Evolutionary conservation across 768 basidiomycete genomes (phyloP), one percentile per base, ranked within the genome.

Genomic region (Rhodosporidiobolus sp.): DNA sequence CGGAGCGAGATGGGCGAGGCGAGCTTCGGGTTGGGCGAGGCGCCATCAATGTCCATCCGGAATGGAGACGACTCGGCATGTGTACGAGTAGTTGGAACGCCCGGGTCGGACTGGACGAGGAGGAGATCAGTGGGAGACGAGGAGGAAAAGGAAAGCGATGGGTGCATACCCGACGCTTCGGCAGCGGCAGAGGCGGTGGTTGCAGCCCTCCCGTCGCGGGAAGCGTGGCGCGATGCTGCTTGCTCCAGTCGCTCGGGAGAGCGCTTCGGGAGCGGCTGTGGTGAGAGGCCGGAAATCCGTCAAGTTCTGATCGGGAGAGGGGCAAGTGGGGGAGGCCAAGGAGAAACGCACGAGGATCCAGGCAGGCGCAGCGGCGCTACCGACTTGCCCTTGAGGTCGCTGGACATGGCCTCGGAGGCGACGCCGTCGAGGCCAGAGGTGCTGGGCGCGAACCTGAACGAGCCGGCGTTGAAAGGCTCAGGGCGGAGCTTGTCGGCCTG

Each of bases 21-120:
- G 28, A 69, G 58, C 16, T 45, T n/a, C 10, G 43, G 45, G 2
- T 52, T 24, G 20, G 74, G 74, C 8, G 74, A 75, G 3, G 67
- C 53, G 35, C 74, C 67, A n/a, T 75, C 74, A 67, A 75, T 67
- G 26, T 75, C 58, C 74, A 75, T 75, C 10, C 74, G 67, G 30
- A 66, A 68, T n/a, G 74, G 74, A 4, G 74, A 75, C 24, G 66
- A 65, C 35, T 71, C 69, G 52, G 38, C 22, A 2, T 63, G 46
- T 11, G n/a, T 45, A 9, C 46, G 63, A 28, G 43, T 55, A 11
- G 67, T 57, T 2, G 67, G 74, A 1, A 75, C 19, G 14, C 43
- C 32, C 43, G 74, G 64, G n/a, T 75, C 74, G 11, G 74, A 75
- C 70, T 72, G 60, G 24, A 7, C 8, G 14, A 43, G 10, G 14